These are phyloP conservation scores for Arabis alpina DNA, from an alignment of 345 rosid species.

Conservation along the genomic window DNA sequence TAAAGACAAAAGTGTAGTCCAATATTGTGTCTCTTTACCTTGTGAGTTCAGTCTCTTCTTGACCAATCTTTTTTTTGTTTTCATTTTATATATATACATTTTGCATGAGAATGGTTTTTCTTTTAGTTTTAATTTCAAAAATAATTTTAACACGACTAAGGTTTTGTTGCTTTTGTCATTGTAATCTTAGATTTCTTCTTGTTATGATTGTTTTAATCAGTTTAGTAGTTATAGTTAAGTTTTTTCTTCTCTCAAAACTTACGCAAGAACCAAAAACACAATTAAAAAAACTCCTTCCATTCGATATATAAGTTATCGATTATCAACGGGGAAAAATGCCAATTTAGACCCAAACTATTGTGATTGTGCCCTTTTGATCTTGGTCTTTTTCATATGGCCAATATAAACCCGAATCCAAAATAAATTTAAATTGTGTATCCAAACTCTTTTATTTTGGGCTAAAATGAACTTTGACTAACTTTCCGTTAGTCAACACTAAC, in stretches of 20 bases:
- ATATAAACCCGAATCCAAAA: too few species aligned
- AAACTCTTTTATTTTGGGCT: too few species aligned
- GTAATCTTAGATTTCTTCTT: neutral
- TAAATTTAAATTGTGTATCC: too few species aligned
- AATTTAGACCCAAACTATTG: too few species aligned
- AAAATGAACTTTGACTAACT: too few species aligned
- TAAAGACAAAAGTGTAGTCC: slow-evolving; percentile 39
- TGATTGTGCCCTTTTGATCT: too few species aligned
- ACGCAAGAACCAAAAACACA: neutral
- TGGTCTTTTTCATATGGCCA: too few species aligned
- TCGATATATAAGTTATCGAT: neutral
- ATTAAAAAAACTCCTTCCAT: slow-evolving; percentile 3
- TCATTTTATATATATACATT: neutral
- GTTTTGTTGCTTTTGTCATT: neutral
- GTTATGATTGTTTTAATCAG: neutral
- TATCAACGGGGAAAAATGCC: too few species aligned
- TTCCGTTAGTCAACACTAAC: too few species aligned
- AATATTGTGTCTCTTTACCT: slow-evolving; percentile 32
- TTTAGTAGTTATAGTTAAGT: neutral
- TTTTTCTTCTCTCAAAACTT: neutral
- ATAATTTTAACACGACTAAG: neutral
- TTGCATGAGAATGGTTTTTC: neutral
- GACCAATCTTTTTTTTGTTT: neutral
- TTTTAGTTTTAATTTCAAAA: neutral
- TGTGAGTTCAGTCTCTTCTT: slow-evolving; percentile 21